A percentile compares a stretch with the other conserved stretches of the same genome.
Evolutionary conservation across 768 basidiomycete species (phyloP).

Genomic region (Termitomyces sp.): DNA sequence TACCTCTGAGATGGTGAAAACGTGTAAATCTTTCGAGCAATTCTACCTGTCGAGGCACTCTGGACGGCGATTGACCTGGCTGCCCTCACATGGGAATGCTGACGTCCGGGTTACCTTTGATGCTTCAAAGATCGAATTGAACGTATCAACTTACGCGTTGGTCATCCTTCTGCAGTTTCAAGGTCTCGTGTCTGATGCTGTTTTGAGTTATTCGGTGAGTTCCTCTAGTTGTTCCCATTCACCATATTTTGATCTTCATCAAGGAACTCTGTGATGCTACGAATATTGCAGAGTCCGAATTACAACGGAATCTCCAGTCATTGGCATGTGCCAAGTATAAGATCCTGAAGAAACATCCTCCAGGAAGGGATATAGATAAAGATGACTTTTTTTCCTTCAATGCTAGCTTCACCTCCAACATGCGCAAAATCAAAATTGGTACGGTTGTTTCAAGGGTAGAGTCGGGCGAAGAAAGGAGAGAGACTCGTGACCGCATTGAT

Average conservation of each 20-base stretch:
- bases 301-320: slow-evolving; percentile 92
- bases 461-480: slow-evolving; percentile 79
- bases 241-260: not conserved
- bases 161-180: slow-evolving; percentile 90
- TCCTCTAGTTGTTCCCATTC: not conserved
- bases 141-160: slow-evolving; percentile 85
- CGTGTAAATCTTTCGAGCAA: slow-evolving; percentile 76
- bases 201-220: slow-evolving; percentile 72
- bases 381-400: slow-evolving; percentile 92
- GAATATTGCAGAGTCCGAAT: slow-evolving; percentile 66
- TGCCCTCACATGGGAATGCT: slow-evolving; percentile 83
- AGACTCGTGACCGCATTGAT: slow-evolving; percentile 86
- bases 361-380: slow-evolving; percentile 73
- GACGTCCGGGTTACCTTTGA: slow-evolving; percentile 87
- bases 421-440: slow-evolving; percentile 91
- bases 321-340: slow-evolving; percentile 95
- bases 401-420: slow-evolving; percentile 66
- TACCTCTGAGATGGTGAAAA: slow-evolving; percentile 56
- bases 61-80: slow-evolving; percentile 90
- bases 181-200: slow-evolving; percentile 58
- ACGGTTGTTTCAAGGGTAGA: slow-evolving; percentile 89
- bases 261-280: slow-evolving; percentile 86
- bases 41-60: slow-evolving; percentile 90
- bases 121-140: slow-evolving; percentile 77
- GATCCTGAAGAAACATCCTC: slow-evolving; percentile 86